These are phyloP conservation scores for Cercospora beticola DNA, from an alignment of 2,329 filamentous ascomycete genomes.

Conservation along the genomic window DNA sequence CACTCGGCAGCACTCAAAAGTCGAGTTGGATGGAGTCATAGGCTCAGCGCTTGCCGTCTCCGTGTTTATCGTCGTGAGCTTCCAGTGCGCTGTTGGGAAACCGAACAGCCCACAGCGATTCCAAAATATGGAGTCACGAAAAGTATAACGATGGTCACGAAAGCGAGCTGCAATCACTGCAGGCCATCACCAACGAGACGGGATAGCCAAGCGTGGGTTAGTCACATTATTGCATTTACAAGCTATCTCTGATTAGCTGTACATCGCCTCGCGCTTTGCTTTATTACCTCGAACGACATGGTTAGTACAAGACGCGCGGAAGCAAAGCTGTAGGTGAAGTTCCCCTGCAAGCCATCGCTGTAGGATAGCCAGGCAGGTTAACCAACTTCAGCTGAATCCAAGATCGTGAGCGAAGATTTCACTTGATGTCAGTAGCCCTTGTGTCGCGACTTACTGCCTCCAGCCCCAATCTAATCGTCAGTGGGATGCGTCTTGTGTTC, in stretches of 20 bases:
- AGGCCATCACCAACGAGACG: background rate
- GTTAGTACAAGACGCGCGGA: background rate
- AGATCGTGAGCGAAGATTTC: background rate
- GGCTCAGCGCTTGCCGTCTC: background rate
- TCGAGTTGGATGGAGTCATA: background rate
- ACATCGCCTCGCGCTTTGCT: background rate
- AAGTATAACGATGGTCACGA: background rate
- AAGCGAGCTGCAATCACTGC: background rate
- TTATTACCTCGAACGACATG: background rate
- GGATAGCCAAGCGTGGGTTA: background rate
- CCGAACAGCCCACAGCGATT: background rate
- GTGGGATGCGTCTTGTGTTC: background rate
- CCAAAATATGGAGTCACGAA: background rate
- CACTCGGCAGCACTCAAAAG: background rate
- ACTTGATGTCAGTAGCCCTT: background rate
- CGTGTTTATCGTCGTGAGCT: background rate
- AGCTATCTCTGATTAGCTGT: background rate
- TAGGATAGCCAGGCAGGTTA: background rate
- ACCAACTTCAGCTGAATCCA: background rate
- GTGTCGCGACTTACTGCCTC: slow-evolving; percentile 1
- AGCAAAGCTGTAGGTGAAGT: background rate
- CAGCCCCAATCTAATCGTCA: background rate
- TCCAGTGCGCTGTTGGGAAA: background rate
- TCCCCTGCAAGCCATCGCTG: background rate
- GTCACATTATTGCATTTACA: background rate